These are phyloP conservation scores for Gynochthodes officinalis DNA, from an alignment of 257 asterid species.

Conservation along the genomic window DNA sequence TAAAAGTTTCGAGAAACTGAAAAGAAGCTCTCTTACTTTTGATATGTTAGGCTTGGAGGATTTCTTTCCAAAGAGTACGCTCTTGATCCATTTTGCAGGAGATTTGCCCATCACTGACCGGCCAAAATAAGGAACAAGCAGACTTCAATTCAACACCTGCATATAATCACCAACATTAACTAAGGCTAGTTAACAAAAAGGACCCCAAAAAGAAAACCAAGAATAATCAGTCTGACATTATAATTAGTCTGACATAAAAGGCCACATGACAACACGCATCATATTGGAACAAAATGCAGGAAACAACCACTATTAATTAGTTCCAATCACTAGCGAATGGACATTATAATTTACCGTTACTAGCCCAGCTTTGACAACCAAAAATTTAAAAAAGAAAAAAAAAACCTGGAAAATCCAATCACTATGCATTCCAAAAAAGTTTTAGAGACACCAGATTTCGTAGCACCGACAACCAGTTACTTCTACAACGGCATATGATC, in stretches of 20 bases:
- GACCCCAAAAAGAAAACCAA: background rate
- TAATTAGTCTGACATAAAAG: too few relatives aligned
- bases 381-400: background rate
- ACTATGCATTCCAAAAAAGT: background rate
- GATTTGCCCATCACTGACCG: constrained; percentile 78
- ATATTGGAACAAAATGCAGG: background rate
- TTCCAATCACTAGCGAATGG: background rate
- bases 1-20: constrained; percentile 21
- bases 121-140: constrained; percentile 21
- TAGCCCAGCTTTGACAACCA: background rate
- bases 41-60: constrained; percentile 61
- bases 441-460: background rate
- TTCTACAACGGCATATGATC: background rate
- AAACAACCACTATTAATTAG: background rate
- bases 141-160: constrained; percentile 43
- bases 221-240: background rate
- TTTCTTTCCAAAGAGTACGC: constrained; percentile 93
- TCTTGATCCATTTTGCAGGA: constrained; percentile 94
- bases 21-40: constrained; percentile 48
- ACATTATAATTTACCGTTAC: background rate
- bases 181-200: constrained; percentile 1
- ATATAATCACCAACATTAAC: constrained; percentile 19
- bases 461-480: background rate
- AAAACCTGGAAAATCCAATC: background rate
- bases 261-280: too few relatives aligned